Evolutionary conservation across 208 protist genomes (phyloP).

Genomic region (Angomonas ambiguus): DNA sequence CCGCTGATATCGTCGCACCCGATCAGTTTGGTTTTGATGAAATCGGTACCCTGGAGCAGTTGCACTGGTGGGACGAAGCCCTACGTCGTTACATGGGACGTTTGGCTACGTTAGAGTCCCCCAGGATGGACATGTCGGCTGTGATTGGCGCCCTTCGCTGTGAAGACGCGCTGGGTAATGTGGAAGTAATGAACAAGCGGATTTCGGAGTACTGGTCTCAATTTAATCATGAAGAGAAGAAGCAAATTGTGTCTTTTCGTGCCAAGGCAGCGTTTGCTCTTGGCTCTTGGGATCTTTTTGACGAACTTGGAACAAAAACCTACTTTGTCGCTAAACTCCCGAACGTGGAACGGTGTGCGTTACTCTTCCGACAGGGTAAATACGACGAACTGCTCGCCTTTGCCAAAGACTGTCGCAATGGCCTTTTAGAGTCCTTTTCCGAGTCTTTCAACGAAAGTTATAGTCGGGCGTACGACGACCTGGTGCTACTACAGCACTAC

Average conservation of each 20-base stretch:
- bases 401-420: conserved; percentile 51
- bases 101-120: conserved; percentile 36
- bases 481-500: conserved; percentile 97
- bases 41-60: conserved; percentile 78
- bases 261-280: conserved; percentile 80
- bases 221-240: conserved; percentile 37
- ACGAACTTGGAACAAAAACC: conserved; percentile 42
- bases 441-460: conserved; percentile 88
- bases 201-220: conserved; percentile 60
- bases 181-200: conserved; percentile 45
- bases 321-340: conserved; percentile 46
- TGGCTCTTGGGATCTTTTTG: conserved; percentile 74
- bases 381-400: conserved; percentile 60
- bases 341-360: conserved; percentile 72
- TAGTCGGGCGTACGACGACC: conserved; percentile 86
- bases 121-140: conserved; percentile 40
- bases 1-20: conserved; percentile 57
- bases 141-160: conserved; percentile 76
- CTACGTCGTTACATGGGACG: conserved; percentile 64
- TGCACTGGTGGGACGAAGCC: conserved; percentile 85
- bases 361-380: conserved; percentile 50
- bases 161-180: conserved; percentile 73
- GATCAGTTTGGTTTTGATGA: conserved; percentile 79
- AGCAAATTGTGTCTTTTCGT: conserved; percentile 65
- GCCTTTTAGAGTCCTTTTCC: conserved; percentile 68